phyloP scores from a whole-genome alignment of 2,329 filamentous ascomycete species.

The Coniella vitis region DNA sequence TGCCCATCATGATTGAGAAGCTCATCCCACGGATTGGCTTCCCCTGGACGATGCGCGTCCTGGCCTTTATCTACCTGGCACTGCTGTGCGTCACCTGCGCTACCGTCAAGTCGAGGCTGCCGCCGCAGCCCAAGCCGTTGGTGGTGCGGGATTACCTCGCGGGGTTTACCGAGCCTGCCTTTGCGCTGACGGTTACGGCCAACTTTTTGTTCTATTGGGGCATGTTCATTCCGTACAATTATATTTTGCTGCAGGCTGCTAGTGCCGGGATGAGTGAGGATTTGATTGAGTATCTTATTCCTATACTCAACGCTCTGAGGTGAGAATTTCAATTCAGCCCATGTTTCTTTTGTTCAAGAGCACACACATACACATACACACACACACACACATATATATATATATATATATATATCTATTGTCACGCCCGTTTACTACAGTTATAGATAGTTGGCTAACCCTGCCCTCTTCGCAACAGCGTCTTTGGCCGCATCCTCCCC shows the following conservation, averaged over 20 bases:
- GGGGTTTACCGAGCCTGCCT: conserved; percentile 39
- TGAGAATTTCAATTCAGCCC: conserved; percentile 20
- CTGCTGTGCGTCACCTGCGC: conserved; percentile 25
- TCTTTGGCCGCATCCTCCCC: conserved; percentile 45
- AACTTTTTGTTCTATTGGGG: conserved; percentile 51
- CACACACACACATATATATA: no score
- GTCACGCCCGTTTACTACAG: no score
- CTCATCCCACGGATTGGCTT: conserved; percentile 39
- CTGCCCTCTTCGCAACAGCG: conserved; percentile 24
- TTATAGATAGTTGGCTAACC: no score
- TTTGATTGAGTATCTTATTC: conserved; percentile 40
- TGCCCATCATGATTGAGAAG: conserved; percentile 52
- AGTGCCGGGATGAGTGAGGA: conserved; percentile 33
- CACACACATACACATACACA: no score
- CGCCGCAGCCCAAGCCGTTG: conserved; percentile 32
- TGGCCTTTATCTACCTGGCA: conserved; percentile 31
- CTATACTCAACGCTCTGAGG: conserved; percentile 52
- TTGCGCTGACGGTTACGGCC: conserved; percentile 35
- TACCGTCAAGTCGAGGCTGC: conserved; percentile 30
- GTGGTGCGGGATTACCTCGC: conserved; percentile 38
- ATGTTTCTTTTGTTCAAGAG: no score
- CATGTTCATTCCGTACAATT: conserved; percentile 49
- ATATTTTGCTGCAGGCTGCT: conserved; percentile 42
- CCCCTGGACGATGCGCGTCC: conserved; percentile 31
- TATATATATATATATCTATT: no score